phyloP scores from a whole-genome alignment of 257 asterid genomes.

The Buddleja alternifolia region DNA sequence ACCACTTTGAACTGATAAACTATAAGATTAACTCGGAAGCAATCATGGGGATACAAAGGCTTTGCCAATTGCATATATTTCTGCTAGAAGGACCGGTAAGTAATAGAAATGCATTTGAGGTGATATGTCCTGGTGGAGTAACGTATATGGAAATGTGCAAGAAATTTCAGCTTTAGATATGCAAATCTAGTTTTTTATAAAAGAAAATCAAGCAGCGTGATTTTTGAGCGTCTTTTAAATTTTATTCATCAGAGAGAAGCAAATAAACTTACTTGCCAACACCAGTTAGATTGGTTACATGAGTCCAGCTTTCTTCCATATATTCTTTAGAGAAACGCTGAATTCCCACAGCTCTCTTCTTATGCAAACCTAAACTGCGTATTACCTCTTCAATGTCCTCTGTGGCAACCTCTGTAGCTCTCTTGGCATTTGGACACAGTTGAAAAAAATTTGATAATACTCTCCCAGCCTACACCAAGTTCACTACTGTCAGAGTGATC shows the following conservation, averaged over 20 bases:
- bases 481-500: background rate
- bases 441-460: conserved; percentile 55
- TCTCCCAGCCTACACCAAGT: conserved; percentile 45
- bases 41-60: background rate
- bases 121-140: background rate
- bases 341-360: conserved; percentile 62
- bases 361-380: conserved; percentile 66
- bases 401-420: conserved; percentile 52
- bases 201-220: background rate
- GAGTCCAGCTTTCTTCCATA: conserved; percentile 64
- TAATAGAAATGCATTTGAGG: background rate
- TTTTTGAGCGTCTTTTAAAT: background rate
- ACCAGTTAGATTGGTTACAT: conserved; percentile 76
- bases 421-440: conserved; percentile 77
- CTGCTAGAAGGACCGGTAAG: background rate
- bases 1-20: background rate
- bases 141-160: background rate
- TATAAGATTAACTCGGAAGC: background rate
- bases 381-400: conserved; percentile 60
- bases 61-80: background rate
- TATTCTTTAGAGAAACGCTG: conserved; percentile 60
- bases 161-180: background rate
- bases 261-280: conserved; percentile 69
- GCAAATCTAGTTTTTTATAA: background rate
- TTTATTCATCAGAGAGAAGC: background rate